Conservation (phyloP, 495 filamentous ascomycete species). For the Trypethelium eluteriae region DNA sequence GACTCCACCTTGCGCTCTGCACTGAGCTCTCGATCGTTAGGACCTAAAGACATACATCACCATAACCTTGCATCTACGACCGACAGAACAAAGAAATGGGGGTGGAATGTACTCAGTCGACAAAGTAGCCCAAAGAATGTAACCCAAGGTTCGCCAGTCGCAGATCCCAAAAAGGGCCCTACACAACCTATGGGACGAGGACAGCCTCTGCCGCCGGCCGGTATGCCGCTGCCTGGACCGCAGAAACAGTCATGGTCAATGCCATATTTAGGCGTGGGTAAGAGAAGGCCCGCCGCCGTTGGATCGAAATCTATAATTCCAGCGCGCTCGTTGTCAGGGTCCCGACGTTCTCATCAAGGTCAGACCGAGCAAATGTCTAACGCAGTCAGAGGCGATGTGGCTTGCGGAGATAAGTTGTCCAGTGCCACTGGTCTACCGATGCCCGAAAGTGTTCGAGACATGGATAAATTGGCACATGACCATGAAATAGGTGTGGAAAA, state of each 20-base stretch:
- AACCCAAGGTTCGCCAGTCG: neutral
- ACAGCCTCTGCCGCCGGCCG: conserved; percentile 31
- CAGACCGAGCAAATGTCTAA: neutral
- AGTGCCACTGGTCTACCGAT: neutral
- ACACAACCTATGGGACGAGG: conserved; percentile 30
- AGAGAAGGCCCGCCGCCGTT: neutral
- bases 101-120: conserved; percentile 61
- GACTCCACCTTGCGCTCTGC: conserved; percentile 13
- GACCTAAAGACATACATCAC: conserved; percentile 34
- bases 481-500: too few species aligned
- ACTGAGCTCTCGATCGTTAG: conserved; percentile 24
- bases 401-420: neutral
- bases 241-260: conserved; percentile 3
- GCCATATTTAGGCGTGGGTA: neutral
- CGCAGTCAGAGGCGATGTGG: neutral
- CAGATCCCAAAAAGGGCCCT: neutral
- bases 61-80: conserved; percentile 63
- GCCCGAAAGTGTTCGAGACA: neutral
- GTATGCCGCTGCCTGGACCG: conserved; percentile 26
- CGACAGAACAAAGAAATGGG: conserved; percentile 75
- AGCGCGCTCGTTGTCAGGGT: neutral
- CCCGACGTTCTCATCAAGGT: neutral
- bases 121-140: conserved; percentile 30
- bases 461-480: neutral
- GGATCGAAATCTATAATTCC: neutral